Evolutionary conservation across 2,329 filamentous ascomycete species (phyloP), one percentile per base, ranked within the genome.

Genomic region (Aureobasidium namibiae): DNA sequence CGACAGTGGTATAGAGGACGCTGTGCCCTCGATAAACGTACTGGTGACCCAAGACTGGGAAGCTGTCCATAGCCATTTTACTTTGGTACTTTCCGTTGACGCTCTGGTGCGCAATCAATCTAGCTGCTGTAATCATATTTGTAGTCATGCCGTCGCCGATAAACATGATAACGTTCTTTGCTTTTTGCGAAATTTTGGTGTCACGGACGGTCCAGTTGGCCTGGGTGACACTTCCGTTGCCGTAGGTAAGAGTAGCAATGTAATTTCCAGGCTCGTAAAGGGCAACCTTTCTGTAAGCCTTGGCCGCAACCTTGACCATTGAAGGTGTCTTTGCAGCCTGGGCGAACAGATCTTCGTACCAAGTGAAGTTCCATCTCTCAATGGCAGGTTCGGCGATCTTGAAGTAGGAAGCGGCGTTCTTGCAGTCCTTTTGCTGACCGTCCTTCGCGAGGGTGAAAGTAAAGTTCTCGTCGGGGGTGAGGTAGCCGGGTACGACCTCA

Each of bases 131-230:
- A 68, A 89, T 88, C 85, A 88, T 88, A 74, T 89, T 89, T 45
- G 87, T 90, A 3, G 80, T 82, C 80, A 82, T 82, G 31, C 80
- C 82, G 60, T 83, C 81, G 70, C 90, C 90, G 64, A 95, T 89
- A 74, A 94, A 95, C 63, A 94, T 80, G 66, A 94, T 83, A 64
- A 94, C 84, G 65, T 94, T 94, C 82, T 92, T 94, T 39, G 89
- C 86, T 76, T 84, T 89, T 73, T 88, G 85, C 71, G 83, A 78
- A 60, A 83, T 80, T 36, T 82, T 79, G 31, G 92, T 74, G 50
- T 89, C 84, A 36, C 89, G 84, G 41, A 95, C 90, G 21, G 82
- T 75, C 90, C 89, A 95, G 66, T 84, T 84, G 21, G 89, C 89
- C 56, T 80, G 82, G 4, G 89, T 94, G 62, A 78, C 86, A 69